Base-by-base conservation (phyloP, 83 land plant species). In the Picea abies region DNA sequence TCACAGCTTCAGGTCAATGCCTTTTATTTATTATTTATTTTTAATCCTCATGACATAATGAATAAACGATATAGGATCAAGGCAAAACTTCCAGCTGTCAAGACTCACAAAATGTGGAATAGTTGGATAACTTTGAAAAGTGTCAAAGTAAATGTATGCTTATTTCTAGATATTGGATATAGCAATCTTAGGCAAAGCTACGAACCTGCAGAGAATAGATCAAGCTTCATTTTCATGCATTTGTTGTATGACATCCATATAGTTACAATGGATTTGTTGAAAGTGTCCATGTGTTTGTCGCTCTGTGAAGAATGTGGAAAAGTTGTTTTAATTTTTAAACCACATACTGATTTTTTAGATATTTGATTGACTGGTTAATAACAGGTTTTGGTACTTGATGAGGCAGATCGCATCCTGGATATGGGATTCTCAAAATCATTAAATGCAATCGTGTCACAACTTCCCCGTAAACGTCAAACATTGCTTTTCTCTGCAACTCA, bases 401-500 rank as follows among this genome's bases (percentile, higher is more conserved):
- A 98, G 90, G 99, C 98, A 82, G 99, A 98, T 84, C 95, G 99
- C 32, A 93, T 98, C 81, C 90, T 98, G 86, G 99, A 98, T 83
- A 84, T 86, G 81, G 94, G 93, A 19, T 98, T 98, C 83, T 90
- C 91, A 88, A 87, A 83, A 56, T 88, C 88, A 35, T 47, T 98
- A 72, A 89, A 98, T 92, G 94, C 97, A 61, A 94, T 98, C 49
- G 58, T 98, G 9, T 92, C 94, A 35, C 99, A 98, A 76, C 83
- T 98, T 20, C 97, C 98, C 10, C 94, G 89, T 64, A 68, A 82
- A 65, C 84, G 99, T 47, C 99, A 98, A 60, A 98, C 99, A 17
- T 83, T 98, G 64, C 92, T 98, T 15, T 98, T 98, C 78, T 98
- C 99, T 17, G 99, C 99, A 49, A 98, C 99, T 8, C 99, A 98